These are phyloP conservation scores for Alternaria sp. DNA, from an alignment of 2,329 filamentous ascomycete species.

Conservation along the genomic window DNA sequence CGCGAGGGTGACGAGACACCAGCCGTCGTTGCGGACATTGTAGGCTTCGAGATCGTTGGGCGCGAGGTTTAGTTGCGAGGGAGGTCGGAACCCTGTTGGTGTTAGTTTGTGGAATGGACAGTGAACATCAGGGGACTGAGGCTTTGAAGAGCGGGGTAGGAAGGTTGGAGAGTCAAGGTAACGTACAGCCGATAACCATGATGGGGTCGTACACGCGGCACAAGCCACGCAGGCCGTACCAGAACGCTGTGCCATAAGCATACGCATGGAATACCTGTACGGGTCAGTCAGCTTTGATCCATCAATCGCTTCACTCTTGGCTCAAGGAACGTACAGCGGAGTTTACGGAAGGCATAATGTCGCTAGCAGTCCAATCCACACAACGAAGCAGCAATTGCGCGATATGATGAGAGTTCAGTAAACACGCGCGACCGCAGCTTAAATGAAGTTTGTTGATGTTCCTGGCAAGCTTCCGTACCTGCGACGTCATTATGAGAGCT, in stretches of 20 bases:
- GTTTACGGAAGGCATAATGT: slow-evolving; percentile 10
- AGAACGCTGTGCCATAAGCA: slow-evolving; percentile 34
- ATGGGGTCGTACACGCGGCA: slow-evolving; percentile 33
- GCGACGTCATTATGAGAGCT: slow-evolving; percentile 28
- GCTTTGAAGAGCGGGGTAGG: neutral
- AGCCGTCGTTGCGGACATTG: slow-evolving; percentile 33
- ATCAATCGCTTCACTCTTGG: too few relatives aligned
- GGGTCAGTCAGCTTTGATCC: neutral
- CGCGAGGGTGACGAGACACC: slow-evolving; percentile 35
- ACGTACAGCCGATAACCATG: slow-evolving; percentile 34
- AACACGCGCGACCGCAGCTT: neutral
- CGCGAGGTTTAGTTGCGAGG: slow-evolving; percentile 26
- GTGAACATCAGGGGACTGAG: neutral
- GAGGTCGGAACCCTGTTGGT: slow-evolving; percentile 30
- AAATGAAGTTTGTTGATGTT: neutral
- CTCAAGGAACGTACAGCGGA: neutral
- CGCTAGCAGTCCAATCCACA: neutral
- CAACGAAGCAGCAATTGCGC: neutral
- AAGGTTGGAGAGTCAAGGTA: neutral
- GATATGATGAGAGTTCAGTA: neutral
- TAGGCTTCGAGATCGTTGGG: slow-evolving; percentile 35
- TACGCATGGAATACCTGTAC: slow-evolving; percentile 32
- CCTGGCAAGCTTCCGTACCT: neutral
- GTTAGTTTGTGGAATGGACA: slow-evolving; percentile 1
- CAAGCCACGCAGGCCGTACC: slow-evolving; percentile 31